These are phyloP conservation scores for Fusarium pseudoanthophilum DNA, from an alignment of 2,329 filamentous ascomycete species.

Conservation along the genomic window DNA sequence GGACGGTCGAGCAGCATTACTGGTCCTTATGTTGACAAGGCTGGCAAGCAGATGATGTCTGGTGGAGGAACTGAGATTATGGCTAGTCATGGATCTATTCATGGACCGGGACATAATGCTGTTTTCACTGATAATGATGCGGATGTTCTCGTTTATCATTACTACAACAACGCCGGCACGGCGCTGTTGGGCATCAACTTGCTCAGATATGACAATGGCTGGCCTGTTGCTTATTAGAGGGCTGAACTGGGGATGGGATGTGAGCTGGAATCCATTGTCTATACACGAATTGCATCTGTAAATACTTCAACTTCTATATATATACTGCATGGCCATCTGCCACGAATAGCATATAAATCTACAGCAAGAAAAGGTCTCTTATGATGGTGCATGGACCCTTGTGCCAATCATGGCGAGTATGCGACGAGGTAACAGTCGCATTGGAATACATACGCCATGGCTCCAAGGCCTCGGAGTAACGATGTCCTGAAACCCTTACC, in stretches of 20 bases:
- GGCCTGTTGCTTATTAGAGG: constrained; percentile 47
- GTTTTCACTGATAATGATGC: constrained; percentile 48
- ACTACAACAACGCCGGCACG: constrained; percentile 42
- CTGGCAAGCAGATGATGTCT: constrained; percentile 41
- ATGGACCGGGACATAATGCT: constrained; percentile 48
- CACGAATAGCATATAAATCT: background rate
- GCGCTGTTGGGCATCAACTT: constrained; percentile 48
- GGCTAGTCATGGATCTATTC: constrained; percentile 44
- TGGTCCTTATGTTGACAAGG: constrained; percentile 45
- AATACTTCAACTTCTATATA: constrained; percentile 1
- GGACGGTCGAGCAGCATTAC: constrained; percentile 46
- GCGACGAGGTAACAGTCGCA: rapidly evolving
- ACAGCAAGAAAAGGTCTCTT: background rate
- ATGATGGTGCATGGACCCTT: rapidly evolving
- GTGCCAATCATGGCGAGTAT: rapidly evolving
- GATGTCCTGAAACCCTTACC: too few species aligned
- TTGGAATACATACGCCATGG: background rate
- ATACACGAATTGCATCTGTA: constrained; percentile 15
- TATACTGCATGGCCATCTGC: background rate
- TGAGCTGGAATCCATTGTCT: background rate
- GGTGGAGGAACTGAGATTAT: constrained; percentile 48
- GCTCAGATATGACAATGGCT: constrained; percentile 44
- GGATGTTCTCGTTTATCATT: constrained; percentile 49
- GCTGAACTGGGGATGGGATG: rapidly evolving
- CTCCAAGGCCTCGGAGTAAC: too few species aligned